These are phyloP conservation scores for Pichia manshurica DNA, from an alignment of 805 yeast genomes.

Conservation along the genomic window DNA sequence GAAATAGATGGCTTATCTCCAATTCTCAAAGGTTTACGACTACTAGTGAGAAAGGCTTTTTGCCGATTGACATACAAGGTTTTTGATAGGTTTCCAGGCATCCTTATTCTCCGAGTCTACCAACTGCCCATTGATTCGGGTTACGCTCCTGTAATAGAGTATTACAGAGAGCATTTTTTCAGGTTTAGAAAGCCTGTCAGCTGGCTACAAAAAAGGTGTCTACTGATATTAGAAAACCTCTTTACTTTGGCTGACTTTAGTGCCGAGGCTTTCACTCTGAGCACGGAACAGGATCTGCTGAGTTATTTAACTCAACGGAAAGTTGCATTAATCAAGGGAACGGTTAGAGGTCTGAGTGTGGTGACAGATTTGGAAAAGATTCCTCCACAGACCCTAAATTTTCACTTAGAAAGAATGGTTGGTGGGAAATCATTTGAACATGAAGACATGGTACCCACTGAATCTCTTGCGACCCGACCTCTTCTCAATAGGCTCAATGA, in stretches of 20 bases:
- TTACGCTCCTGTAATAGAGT: slow-evolving; percentile 29
- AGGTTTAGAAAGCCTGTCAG: slow-evolving; percentile 31
- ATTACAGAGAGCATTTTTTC: slow-evolving; percentile 30
- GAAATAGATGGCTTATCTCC: slow-evolving; percentile 9
- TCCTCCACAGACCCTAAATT: slow-evolving; percentile 15
- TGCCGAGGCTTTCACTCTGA: slow-evolving; percentile 32
- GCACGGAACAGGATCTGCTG: slow-evolving; percentile 8
- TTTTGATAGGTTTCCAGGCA: slow-evolving; percentile 16
- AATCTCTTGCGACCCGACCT: background rate
- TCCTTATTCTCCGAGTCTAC: slow-evolving; percentile 40
- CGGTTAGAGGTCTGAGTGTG: background rate
- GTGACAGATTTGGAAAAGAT: background rate
- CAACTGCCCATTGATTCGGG: slow-evolving; percentile 40
- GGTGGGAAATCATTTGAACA: slow-evolving; percentile 15
- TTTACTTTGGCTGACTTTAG: slow-evolving; percentile 40
- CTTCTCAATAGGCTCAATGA: slow-evolving; percentile 18
- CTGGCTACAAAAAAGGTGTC: slow-evolving; percentile 33
- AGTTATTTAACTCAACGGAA: background rate
- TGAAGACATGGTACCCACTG: background rate
- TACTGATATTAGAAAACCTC: slow-evolving; percentile 32
- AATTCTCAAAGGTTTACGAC: slow-evolving; percentile 34
- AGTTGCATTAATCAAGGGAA: slow-evolving; percentile 8
- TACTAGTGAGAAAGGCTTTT: slow-evolving; percentile 37
- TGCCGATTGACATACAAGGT: slow-evolving; percentile 41
- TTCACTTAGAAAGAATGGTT: slow-evolving; percentile 35